phyloP scores from a whole-genome alignment of 2,329 filamentous ascomycete species.

The Chaetomiaceae sp. region DNA sequence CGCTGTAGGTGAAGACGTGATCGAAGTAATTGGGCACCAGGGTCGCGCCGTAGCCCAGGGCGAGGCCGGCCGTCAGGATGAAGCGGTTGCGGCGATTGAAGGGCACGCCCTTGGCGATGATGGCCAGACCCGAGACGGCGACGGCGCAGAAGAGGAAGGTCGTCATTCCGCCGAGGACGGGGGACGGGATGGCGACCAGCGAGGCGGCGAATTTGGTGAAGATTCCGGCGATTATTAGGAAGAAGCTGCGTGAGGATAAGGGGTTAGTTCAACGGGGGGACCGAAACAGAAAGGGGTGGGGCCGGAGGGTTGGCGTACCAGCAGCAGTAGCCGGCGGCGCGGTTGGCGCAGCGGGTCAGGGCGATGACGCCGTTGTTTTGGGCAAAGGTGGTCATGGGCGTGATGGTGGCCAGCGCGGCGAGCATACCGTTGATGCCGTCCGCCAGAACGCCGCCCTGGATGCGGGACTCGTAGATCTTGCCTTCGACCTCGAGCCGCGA shows the following conservation, averaged over 20 bases:
- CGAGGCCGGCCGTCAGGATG: conserved; percentile 69
- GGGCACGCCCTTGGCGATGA: conserved; percentile 62
- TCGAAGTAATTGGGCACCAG: conserved; percentile 63
- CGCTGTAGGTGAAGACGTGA: conserved; percentile 67
- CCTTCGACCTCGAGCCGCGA: conserved; percentile 71
- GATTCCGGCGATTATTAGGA: conserved; percentile 74
- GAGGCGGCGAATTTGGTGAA: conserved; percentile 80
- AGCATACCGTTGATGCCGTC: conserved; percentile 73
- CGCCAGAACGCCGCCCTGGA: conserved; percentile 73
- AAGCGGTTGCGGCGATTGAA: conserved; percentile 80
- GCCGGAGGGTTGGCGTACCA: conserved; percentile 35
- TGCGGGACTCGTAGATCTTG: conserved; percentile 65
- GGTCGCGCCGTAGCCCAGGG: conserved; percentile 68
- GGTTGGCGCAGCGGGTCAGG: conserved; percentile 74
- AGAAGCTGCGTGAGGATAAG: conserved; percentile 42
- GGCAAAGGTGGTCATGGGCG: conserved; percentile 74
- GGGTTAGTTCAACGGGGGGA: conserved; percentile 8
- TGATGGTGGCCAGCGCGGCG: conserved; percentile 72
- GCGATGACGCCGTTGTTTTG: conserved; percentile 85
- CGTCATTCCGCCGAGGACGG: conserved; percentile 67
- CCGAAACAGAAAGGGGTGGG: background rate
- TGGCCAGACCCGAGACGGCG: conserved; percentile 70
- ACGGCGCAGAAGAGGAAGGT: conserved; percentile 78
- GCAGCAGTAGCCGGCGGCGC: conserved; percentile 73
- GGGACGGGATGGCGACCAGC: conserved; percentile 67